Conservation (phyloP, 169 alveolate genomes). For the Eimeria necatrix region DNA sequence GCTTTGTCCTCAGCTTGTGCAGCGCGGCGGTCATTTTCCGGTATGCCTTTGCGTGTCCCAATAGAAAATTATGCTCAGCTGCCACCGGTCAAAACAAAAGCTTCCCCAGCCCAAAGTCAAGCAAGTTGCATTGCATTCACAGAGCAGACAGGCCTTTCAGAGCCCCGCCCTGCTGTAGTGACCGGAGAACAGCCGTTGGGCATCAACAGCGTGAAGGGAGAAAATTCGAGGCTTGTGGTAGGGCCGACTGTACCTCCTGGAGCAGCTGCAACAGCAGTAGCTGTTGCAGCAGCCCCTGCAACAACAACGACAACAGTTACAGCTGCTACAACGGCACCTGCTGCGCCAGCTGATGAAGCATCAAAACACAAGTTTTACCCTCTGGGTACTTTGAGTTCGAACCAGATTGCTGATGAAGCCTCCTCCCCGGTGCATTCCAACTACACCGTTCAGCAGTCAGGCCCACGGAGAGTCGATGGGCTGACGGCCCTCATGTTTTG, state of each 20-base stretch:
- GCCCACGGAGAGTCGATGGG: neutral
- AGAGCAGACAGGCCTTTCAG: too few relatives aligned
- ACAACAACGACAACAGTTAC: neutral
- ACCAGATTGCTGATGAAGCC: neutral
- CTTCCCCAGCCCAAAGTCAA: too few relatives aligned
- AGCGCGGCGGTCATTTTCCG: too few relatives aligned
- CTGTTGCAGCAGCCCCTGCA: neutral
- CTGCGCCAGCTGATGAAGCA: neutral
- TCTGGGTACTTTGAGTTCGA: neutral
- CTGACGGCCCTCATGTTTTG: conserved; percentile 19
- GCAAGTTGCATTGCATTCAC: too few relatives aligned
- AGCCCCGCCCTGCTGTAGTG: too few relatives aligned
- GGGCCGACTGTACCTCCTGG: too few relatives aligned
- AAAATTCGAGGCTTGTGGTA: neutral
- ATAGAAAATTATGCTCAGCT: too few relatives aligned
- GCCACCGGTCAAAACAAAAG: too few relatives aligned
- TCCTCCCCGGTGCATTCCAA: neutral
- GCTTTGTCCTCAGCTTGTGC: too few relatives aligned
- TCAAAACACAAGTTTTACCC: neutral
- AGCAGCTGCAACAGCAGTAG: too few relatives aligned
- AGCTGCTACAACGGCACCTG: neutral
- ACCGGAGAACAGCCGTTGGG: too few relatives aligned
- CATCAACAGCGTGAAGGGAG: neutral
- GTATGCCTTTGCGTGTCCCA: too few relatives aligned
- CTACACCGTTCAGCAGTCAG: neutral